Evolutionary conservation across 75 land plant genomes (phyloP).

Genomic region (Gnetum montanum): DNA sequence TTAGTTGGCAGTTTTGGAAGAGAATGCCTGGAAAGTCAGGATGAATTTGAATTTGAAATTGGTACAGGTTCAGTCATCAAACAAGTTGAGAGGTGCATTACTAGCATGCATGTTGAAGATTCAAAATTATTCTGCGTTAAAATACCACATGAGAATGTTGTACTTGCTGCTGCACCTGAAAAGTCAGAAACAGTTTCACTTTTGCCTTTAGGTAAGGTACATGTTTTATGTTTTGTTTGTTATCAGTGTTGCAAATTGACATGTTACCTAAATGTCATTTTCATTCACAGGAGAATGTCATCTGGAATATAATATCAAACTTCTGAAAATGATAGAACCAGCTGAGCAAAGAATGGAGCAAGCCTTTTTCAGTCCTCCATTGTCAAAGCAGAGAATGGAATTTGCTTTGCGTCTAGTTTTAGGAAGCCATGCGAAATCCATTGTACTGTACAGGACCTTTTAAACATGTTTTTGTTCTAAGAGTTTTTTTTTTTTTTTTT

Average conservation of each 20-base stretch:
- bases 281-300: slow-evolving; percentile 32
- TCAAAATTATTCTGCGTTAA: slow-evolving; percentile 26
- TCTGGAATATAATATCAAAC: slow-evolving; percentile 54
- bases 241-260: background rate
- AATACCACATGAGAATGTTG: slow-evolving; percentile 25
- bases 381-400: slow-evolving; percentile 90
- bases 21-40: slow-evolving; percentile 40
- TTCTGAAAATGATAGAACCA: slow-evolving; percentile 68
- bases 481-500: background rate
- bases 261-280: slow-evolving; percentile 8
- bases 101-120: slow-evolving; percentile 54
- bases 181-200: slow-evolving; percentile 11
- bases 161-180: slow-evolving; percentile 51
- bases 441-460: slow-evolving; percentile 57
- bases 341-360: slow-evolving; percentile 93
- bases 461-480: background rate
- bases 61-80: slow-evolving; percentile 66
- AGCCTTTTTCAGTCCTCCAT: slow-evolving; percentile 85
- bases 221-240: background rate
- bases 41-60: slow-evolving; percentile 89
- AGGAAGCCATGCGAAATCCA: slow-evolving; percentile 46
- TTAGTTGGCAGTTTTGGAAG: slow-evolving; percentile 17
- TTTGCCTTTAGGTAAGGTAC: slow-evolving; percentile 25
- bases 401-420: slow-evolving; percentile 62
- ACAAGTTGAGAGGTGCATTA: slow-evolving; percentile 48